Percentiles rank a stretch among this genome's conserved stretches.
phyloP scores from a whole-genome alignment of 306 rosid genomes.

The Abrus precatorius region DNA sequence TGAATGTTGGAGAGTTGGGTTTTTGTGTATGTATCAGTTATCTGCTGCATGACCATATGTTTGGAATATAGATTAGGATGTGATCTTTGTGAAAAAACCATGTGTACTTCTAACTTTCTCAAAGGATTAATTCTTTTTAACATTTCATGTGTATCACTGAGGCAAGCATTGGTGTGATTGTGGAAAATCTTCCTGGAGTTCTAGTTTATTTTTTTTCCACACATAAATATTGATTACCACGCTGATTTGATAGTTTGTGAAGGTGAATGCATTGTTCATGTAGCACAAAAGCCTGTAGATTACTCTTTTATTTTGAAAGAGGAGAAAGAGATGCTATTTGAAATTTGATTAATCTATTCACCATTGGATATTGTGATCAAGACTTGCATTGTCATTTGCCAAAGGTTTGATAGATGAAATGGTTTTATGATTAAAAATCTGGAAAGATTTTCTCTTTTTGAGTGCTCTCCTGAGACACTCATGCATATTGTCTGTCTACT shows the following conservation, averaged over 20 bases:
- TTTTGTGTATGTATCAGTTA: neutral
- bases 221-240: neutral
- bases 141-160: neutral
- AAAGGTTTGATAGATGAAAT: neutral
- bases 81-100: neutral
- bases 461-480: neutral
- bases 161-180: neutral
- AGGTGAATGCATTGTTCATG: slow-evolving; percentile 6
- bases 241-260: slow-evolving; percentile 10
- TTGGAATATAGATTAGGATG: neutral
- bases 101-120: slow-evolving; percentile 7
- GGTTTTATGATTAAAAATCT: neutral
- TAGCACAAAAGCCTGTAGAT: neutral
- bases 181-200: slow-evolving; percentile 18
- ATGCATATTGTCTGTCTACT: neutral
- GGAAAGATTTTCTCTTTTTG: neutral
- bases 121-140: neutral
- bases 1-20: slow-evolving; percentile 6
- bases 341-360: neutral
- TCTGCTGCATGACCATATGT: neutral
- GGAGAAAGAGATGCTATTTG: neutral
- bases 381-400: slow-evolving; percentile 4
- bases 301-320: slow-evolving; percentile 5
- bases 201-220: neutral
- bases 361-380: neutral